A percentile compares a stretch with the other conserved stretches of the same genome.
Evolutionary conservation across 129 eudicot species (phyloP).

Genomic region (Helianthus annuus): HanXRQr2.0-SUNRISE NC_035435.2:136627532-136628031

Average conservation of each 20-base stretch:
- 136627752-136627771: slow-evolving; percentile 21
- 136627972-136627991: slow-evolving; percentile 1
- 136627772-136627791: slow-evolving; percentile 12
- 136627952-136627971: slow-evolving; percentile 16
- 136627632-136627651: slow-evolving; percentile 38
- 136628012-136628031: slow-evolving; percentile 21
- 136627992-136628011: slow-evolving; percentile 25
- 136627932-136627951: slow-evolving; percentile 45
- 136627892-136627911: slow-evolving; percentile 44
- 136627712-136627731: slow-evolving; percentile 16
- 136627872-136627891: slow-evolving; percentile 35
- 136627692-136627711: slow-evolving; percentile 16
- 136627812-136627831: slow-evolving; percentile 17
- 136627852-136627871: slow-evolving; percentile 12
- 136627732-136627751: slow-evolving; percentile 39
- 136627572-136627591: slow-evolving; percentile 38
- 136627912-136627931: slow-evolving; percentile 45
- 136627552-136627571: slow-evolving; percentile 48
- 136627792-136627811: not conserved
- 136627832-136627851: slow-evolving; percentile 9
- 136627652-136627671: slow-evolving; percentile 65
- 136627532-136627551: slow-evolving; percentile 53
- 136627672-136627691: slow-evolving; percentile 35
- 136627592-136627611: slow-evolving; percentile 31
- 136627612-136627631: slow-evolving; percentile 29